Evolutionary conservation across 2,329 filamentous ascomycete species (phyloP).

Genomic region (Xylariaceae sp.): DNA sequence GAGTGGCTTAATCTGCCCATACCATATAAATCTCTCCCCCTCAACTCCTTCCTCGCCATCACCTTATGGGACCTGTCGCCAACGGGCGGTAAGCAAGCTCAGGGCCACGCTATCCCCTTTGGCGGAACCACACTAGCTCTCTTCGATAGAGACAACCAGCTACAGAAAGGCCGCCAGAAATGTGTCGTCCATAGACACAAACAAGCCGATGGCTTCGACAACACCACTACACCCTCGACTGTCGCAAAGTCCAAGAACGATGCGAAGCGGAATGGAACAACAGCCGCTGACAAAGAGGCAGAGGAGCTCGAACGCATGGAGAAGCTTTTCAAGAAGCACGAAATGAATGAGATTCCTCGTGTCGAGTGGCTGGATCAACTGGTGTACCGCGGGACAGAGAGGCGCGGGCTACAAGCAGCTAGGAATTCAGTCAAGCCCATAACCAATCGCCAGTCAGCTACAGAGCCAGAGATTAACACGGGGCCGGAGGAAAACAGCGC

Average conservation of each 20-base stretch:
- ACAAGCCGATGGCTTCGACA: conserved; percentile 79
- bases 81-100: conserved; percentile 64
- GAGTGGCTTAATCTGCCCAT: conserved; percentile 93
- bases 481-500: conserved; percentile 33
- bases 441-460: conserved; percentile 46
- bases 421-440: conserved; percentile 58
- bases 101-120: conserved; percentile 82
- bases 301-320: conserved; percentile 89
- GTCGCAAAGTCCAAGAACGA: conserved; percentile 54
- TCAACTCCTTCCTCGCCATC: conserved; percentile 81
- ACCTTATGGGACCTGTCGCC: conserved; percentile 95
- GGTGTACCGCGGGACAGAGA: conserved; percentile 88
- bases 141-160: conserved; percentile 89
- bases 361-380: conserved; percentile 95
- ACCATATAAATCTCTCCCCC: conserved; percentile 75
- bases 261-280: conserved; percentile 47
- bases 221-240: conserved; percentile 73
- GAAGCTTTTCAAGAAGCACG: conserved; percentile 91
- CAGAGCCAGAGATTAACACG: conserved; percentile 33
- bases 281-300: conserved; percentile 64
- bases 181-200: conserved; percentile 81
- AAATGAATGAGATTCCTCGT: conserved; percentile 91
- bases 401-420: conserved; percentile 64
- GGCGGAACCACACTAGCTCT: conserved; percentile 88
- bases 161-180: conserved; percentile 90